Conservation (phyloP, 306 rosid genomes). For the Calophaca sinica region DNA sequence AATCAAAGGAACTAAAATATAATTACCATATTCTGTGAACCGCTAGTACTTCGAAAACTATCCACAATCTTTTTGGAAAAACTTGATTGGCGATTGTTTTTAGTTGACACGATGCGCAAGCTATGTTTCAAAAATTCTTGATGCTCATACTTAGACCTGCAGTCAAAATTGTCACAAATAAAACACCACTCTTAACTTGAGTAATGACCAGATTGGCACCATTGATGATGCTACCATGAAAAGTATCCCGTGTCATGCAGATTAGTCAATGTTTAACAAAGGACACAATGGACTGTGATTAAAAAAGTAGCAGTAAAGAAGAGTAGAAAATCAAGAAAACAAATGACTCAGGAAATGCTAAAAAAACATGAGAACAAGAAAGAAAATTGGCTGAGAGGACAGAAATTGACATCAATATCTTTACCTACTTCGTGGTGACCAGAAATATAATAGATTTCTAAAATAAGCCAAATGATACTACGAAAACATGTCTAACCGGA, state of each 20-base stretch:
- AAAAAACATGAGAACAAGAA: background rate
- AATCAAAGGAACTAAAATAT: conserved; percentile 39
- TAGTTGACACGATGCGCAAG: conserved; percentile 74
- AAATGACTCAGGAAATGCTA: conserved; percentile 22
- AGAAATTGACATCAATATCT: background rate
- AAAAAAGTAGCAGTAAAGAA: conserved; percentile 14
- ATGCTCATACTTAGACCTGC: conserved; percentile 85
- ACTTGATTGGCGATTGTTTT: conserved; percentile 54
- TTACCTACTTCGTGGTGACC: conserved; percentile 21
- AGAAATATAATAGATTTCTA: conserved; percentile 32
- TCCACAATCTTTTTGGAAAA: conserved; percentile 60
- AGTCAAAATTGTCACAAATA: conserved; percentile 39
- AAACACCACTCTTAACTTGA: conserved; percentile 38
- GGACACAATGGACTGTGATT: background rate
- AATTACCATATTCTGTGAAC: conserved; percentile 60
- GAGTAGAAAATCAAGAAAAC: background rate
- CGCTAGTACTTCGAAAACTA: conserved; percentile 61
- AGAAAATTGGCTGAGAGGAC: conserved; percentile 4
- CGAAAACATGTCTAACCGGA: conserved; percentile 65
- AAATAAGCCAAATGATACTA: conserved; percentile 18
- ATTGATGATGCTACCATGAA: conserved; percentile 28
- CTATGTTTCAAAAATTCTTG: conserved; percentile 91
- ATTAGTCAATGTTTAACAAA: conserved; percentile 9
- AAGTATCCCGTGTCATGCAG: background rate
- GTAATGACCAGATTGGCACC: conserved; percentile 30